Evolutionary conservation across 1,284 basidiomycete species (phyloP), one percentile per base, ranked within the genome.

Genomic region (Cutaneotrichosporon spelunceum): DNA sequence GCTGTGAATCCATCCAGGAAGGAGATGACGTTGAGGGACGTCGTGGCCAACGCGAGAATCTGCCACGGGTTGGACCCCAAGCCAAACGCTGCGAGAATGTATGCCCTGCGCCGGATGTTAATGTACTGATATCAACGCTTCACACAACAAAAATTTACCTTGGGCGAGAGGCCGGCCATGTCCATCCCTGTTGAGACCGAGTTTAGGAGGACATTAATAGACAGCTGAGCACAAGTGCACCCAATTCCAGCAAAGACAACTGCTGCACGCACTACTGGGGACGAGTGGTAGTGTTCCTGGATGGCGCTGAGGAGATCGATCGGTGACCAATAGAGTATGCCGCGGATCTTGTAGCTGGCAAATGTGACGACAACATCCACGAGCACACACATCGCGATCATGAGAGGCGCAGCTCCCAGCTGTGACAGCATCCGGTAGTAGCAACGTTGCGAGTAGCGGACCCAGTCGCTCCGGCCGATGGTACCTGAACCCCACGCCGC

Each of bases 41-140:
- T 73, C 53, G 67, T 56, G 11, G 73, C 71, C 5, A 65, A 62
- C 52, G 70, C 70, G 42, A 76, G 64, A 49, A 80, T 67, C 63
- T 76, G 67, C 79, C 79, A 81, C 19, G 80, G 78, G 62, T 74
- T 74, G 56, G 72, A 70, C 34, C 69, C 71, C 39, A 79, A 66
- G 36, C 72, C 77, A 30, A 68, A 44, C 11, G 70, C 64, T 1
- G 70, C 70, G 14, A 71, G 66, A 21, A 79, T 59, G 47, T 75
- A 69, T 0, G 69, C 65, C 3, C 78, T 79, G 24, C 81, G 72
- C 3, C 75, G 72, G 56, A 81, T 80, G 69, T 79, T 79, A 69
- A 82, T 71, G 62, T 73, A 82, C 30, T 44, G 42, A n/a, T 44
- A 19, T 44, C 13, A 27, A 11, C 23, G 7, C 27, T 4, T 49